Evolutionary conservation across 148 eudicot species (phyloP), one percentile per base, ranked within the genome.

Genomic region (Rhododendron kiyosumense): DNA sequence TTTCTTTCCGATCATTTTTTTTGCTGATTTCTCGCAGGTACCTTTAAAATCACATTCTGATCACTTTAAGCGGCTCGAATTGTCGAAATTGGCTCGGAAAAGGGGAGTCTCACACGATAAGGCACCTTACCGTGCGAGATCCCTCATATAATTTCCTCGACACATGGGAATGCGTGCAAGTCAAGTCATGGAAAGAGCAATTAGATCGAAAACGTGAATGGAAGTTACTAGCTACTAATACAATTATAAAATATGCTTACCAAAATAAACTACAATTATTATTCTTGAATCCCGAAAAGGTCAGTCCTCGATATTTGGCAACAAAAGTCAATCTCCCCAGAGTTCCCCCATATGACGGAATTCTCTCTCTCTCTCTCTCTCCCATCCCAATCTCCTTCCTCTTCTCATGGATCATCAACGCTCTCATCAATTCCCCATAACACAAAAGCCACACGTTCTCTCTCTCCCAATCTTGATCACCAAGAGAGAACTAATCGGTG

Each of bases 401-500:
- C 20, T 87, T 89, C 83, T 87, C 52, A 94, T 94, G 96, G 93
- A 94, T 94, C 92, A 88, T 65, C 94, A 86, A 81, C 80, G 78
- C 78, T 41, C 87, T 51, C 48, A 49, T 41, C 73, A 79, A 32
- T 84, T 14, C 82, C 30, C 59, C 79, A 18, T 49, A 67, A 78
- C 41, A 45, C 88, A 30, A 36, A 87, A 84, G 34, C 84, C 18
- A 65, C n/a, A 59, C 17, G 0, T 48, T 26, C 48, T 82, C 52
- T 87, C 78, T 12, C 78, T 83, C 28, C 81, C 88, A 38, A 81
- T 63, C 36, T 83, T 86, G 41, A 71, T 71, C 84, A 77, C 85
- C 26, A 92, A 84, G 73, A 91, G 85, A 84, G 76, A 83, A 30
- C 78, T 88, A 28, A 84, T 79, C 7, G 83, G 83, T 77, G 83